These are phyloP conservation scores for Lumnitzera racemosa DNA, from an alignment of 345 rosid species.

Conservation along the genomic window DNA sequence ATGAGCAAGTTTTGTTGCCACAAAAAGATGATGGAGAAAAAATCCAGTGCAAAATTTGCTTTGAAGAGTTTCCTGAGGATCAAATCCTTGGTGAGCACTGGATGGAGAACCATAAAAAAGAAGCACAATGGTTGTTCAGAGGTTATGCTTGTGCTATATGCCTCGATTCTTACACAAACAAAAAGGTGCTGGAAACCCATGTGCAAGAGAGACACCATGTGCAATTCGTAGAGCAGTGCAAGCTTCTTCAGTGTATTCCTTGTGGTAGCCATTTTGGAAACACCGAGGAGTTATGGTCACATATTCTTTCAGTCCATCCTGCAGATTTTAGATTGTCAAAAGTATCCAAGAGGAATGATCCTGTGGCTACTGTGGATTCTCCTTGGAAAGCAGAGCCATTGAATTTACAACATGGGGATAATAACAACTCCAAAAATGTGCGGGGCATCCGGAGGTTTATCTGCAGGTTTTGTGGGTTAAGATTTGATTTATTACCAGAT, in stretches of 20 bases:
- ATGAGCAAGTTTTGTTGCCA: constrained; percentile 37
- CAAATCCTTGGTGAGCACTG: constrained; percentile 55
- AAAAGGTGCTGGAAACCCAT: constrained; percentile 66
- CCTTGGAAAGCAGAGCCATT: constrained; percentile 30
- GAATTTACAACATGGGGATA: constrained; percentile 21
- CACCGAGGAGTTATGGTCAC: constrained; percentile 63
- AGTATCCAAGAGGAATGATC: constrained; percentile 24
- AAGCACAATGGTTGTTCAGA: constrained; percentile 72
- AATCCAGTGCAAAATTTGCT: constrained; percentile 63
- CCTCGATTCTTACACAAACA: constrained; percentile 82
- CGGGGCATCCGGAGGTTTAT: constrained; percentile 44
- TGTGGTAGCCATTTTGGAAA: constrained; percentile 93
- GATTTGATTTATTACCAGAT: constrained; percentile 92
- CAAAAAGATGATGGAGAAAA: constrained; percentile 36
- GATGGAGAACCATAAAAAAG: constrained; percentile 67
- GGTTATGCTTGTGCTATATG: constrained; percentile 96
- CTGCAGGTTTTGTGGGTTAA: constrained; percentile 89
- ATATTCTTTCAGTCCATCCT: constrained; percentile 69
- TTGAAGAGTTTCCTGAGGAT: constrained; percentile 38
- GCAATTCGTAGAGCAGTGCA: constrained; percentile 88
- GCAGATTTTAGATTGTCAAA: constrained; percentile 43
- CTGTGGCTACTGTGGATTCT: constrained; percentile 19
- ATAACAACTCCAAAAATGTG: constrained; percentile 37
- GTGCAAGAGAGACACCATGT: constrained; percentile 93
- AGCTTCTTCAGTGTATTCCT: constrained; percentile 93